Evolutionary conservation across 2,329 filamentous ascomycete genomes (phyloP), one percentile per base, ranked within the genome.

Genomic region (Aspergillus novofumigatus): DNA sequence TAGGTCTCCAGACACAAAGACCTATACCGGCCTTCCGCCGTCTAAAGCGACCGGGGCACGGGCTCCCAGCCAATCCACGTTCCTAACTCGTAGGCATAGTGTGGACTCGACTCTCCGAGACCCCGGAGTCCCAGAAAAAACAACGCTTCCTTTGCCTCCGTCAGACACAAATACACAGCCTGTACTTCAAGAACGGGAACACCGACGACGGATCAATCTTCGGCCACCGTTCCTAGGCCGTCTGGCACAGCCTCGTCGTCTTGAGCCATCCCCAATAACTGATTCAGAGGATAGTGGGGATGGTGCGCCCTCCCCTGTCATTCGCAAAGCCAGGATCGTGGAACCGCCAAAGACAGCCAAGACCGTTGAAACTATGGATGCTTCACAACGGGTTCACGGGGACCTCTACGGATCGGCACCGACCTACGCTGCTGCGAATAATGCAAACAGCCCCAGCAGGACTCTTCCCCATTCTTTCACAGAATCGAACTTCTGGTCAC

Each of bases 171-270:
- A 51, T 29, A 51, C 55, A 9, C 51, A 55, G 14, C 52, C 62
- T 23, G 63, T 45, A 29, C 58, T 60, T 29, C 59, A 61, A 1
- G 64, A 68, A n/a, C 56, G 62, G 3, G 60, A 66, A 29, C 54
- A 55, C 17, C 72, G 71, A 41, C 67, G 71, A 26, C 70, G 69
- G 26, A 59, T 75, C 28, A 75, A 68, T 45, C 67, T 76, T 53
- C 68, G 69, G 7, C 72, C 73, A 7, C 66, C 62, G 4, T 75
- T 76, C 57, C 72, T 76, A 54, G 67, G 58, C 45, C 72, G 72
- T 29, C 66, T 68, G 5, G 56, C 58, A 21, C 62, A 57, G 1
- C 29, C 65, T 5, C 67, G 65, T n/a, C 65, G 64, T 21, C 57
- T 65, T 1, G 65, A 72, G 42, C 64, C 62, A 5, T 65, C 69